Conservation (phyloP, 2,329 filamentous ascomycete genomes). For the Fusarium chuoi region DNA sequence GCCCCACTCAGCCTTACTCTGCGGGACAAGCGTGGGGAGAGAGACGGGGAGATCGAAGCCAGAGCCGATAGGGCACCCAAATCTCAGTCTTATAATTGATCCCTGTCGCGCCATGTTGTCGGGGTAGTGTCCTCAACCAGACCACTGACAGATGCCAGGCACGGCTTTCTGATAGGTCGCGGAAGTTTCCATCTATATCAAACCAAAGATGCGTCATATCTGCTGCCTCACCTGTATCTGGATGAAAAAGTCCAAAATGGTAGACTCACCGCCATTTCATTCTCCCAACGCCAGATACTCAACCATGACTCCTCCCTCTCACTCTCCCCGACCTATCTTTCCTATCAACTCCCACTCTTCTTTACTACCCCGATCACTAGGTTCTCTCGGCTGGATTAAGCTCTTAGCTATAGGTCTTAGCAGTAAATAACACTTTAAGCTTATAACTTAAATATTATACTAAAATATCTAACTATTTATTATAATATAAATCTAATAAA, state of each 20-base stretch:
- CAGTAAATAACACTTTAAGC: too few relatives aligned
- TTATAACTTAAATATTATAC: too few relatives aligned
- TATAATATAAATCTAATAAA: too few relatives aligned
- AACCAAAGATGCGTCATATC: not conserved
- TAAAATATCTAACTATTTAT: too few relatives aligned
- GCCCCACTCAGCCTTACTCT: too few relatives aligned
- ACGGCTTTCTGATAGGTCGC: not conserved
- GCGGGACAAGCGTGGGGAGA: too few relatives aligned
- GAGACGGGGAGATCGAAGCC: not conserved
- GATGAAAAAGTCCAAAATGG: not conserved
- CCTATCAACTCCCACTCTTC: not conserved
- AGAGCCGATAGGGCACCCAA: not conserved
- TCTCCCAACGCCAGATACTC: fast-evolving
- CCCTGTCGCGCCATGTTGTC: not conserved
- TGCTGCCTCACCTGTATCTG: fast-evolving
- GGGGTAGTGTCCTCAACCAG: not conserved
- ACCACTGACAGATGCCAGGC: not conserved
- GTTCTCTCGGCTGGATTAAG: too few relatives aligned
- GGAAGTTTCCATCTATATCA: not conserved
- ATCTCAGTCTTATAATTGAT: not conserved
- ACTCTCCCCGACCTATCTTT: fast-evolving
- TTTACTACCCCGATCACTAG: too few relatives aligned
- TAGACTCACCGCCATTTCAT: not conserved
- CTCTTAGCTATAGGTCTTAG: too few relatives aligned
- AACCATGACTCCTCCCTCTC: too few relatives aligned